These are phyloP conservation scores for Ulmus americana DNA, from an alignment of 331 rosid species.

Conservation along the genomic window DNA sequence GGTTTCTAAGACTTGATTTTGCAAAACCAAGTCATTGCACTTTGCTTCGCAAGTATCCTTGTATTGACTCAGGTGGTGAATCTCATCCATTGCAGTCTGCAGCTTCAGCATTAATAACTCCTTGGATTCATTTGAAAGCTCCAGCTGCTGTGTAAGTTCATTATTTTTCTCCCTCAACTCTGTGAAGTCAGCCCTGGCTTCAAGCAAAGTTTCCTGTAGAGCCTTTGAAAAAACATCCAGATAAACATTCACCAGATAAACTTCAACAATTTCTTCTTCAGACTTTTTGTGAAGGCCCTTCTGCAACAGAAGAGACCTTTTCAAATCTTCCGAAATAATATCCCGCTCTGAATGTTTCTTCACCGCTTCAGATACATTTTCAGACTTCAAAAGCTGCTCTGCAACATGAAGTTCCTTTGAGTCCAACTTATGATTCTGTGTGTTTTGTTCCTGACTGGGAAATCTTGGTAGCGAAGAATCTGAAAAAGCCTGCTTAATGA, in stretches of 20 bases:
- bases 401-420: constrained; percentile 41
- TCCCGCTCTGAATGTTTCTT: constrained; percentile 53
- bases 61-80: constrained; percentile 52
- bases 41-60: constrained; percentile 50
- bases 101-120: constrained; percentile 55
- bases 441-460: constrained; percentile 36
- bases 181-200: constrained; percentile 51
- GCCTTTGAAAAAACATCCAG: constrained; percentile 79
- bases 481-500: constrained; percentile 67
- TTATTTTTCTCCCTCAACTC: constrained; percentile 45
- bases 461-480: constrained; percentile 55
- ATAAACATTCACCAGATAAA: constrained; percentile 63
- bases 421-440: constrained; percentile 32
- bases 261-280: constrained; percentile 78
- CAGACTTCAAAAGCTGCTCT: constrained; percentile 33
- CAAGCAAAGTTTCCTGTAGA: constrained; percentile 68
- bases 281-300: constrained; percentile 72
- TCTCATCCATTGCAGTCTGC: constrained; percentile 62
- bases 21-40: constrained; percentile 55
- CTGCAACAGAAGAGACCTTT: constrained; percentile 65
- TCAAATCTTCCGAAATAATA: constrained; percentile 55
- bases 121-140: constrained; percentile 64
- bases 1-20: constrained; percentile 56
- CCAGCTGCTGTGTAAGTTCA: constrained; percentile 67
- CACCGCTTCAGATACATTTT: constrained; percentile 37